Conservation (phyloP, 1,139 yeast genomes). For the Suhomyces wounanorum region DNA sequence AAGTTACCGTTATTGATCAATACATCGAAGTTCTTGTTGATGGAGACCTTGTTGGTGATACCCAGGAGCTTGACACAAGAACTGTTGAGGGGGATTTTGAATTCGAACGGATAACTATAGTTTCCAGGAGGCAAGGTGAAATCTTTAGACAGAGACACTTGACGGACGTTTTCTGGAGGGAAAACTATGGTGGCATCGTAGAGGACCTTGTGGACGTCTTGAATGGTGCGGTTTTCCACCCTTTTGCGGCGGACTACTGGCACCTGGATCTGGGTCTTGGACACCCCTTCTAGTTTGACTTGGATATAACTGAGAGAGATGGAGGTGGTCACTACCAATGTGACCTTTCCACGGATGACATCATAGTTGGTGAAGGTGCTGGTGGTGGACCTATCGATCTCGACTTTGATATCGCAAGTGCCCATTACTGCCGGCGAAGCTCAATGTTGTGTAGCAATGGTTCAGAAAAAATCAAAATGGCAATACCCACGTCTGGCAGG, state of each 20-base stretch:
- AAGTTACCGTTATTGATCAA: constrained; percentile 41
- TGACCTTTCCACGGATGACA: constrained; percentile 48
- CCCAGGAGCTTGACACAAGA: constrained; percentile 51
- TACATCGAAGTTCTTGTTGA: constrained; percentile 36
- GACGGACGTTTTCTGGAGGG: constrained; percentile 58
- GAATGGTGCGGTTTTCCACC: constrained; percentile 18
- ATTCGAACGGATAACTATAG: constrained; percentile 58
- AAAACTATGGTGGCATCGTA: constrained; percentile 59
- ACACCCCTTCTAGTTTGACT: constrained; percentile 61
- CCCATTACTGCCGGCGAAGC: constrained; percentile 6
- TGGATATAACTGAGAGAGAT: constrained; percentile 53
- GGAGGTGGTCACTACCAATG: constrained; percentile 46
- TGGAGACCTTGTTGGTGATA: constrained; percentile 41
- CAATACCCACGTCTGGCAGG: not conserved
- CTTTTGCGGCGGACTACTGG: constrained; percentile 19
- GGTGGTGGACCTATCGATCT: constrained; percentile 37
- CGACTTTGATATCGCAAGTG: constrained; percentile 34
- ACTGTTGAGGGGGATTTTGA: constrained; percentile 53
- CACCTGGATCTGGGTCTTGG: constrained; percentile 41
- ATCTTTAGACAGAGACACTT: constrained; percentile 50
- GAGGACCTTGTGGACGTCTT: constrained; percentile 56
- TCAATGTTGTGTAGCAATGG: not conserved
- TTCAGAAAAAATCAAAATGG: not conserved
- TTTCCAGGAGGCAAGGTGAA: constrained; percentile 64
- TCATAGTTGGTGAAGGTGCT: constrained; percentile 58